Evolutionary conservation across 2,329 filamentous ascomycete species (phyloP), one percentile per base, ranked within the genome.

Genomic region (Penicillium sp.): DNA sequence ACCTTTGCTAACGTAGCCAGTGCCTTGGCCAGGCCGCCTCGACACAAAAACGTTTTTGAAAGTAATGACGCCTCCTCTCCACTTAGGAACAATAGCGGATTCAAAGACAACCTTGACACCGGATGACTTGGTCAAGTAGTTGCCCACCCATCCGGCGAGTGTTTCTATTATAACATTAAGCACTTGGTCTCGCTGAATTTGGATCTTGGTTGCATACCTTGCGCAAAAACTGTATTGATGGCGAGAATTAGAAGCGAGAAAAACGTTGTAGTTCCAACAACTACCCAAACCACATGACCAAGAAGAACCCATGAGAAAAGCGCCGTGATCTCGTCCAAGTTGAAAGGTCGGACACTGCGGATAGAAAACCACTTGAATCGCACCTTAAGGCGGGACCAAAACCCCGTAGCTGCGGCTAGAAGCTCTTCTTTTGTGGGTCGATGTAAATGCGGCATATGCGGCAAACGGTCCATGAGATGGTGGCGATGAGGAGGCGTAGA

Each of bases 361-460:
- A 99, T 99, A 2, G 95, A 96, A 70, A 95, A 89, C 95, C 95
- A 99, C 78, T 99, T 99, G 81, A 98, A 96, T 43, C 93, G 89
- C 26, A 98, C 91, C 72, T 90, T 92, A 48, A 97, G 78, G 52
- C 95, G 87, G 64, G 96, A 89, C 88, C 92, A 95, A 75, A 98
- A 97, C 1, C 93, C 93, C 25, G 88, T 97, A 38, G 95, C 93
- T 4, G 95, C 94, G 22, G 91, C 90, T 38, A 99, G 82, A 30
- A 99, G 84, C 76, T 99, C 95, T 74, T 97, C 93, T 73, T 96
- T 97, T 7, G 89, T 94, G 5, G 95, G 94, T 22, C 93, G 85
- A 79, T 97, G 85, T 40, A 88, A 75, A 64, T 87, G 92, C n/a
- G 89, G 87, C 75, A 93, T 86, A 69, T 91, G 89, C 26, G 88